Evolutionary conservation across 257 asterid genomes (phyloP), one percentile per base, ranked within the genome.

Genomic region (Paulownia fortunei): DNA sequence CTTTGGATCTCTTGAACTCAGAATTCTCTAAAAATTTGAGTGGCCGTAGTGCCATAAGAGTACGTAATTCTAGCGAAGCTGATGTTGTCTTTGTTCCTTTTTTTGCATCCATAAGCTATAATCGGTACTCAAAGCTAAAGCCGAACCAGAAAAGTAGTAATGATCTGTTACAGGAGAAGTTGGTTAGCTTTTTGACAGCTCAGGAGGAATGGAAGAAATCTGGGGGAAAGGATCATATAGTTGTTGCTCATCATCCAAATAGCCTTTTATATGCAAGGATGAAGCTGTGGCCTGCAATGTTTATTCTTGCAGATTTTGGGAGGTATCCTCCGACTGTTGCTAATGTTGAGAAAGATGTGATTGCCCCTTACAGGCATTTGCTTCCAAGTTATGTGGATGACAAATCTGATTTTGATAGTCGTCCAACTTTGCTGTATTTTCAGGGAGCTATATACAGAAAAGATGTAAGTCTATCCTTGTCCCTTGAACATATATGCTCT

Each of bases 381-480:
- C 69, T 93, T 24, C 72, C 76, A 37, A 89, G 78, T 30, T 88
- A 80, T 42, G 79, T 16, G 10, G 76, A 86, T 18, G 97, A 93
- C 32, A 9, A 77, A 5, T 86, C 92, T 16, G 83, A 78, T 69
- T 93, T 80, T 60, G 89, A 88, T 23, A 78, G 84, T 64, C 98
- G 98, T 0, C 89, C 80, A 8, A 90, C 68, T 52, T 58, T 93
- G 86, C 92, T 93, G 27, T 91, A 91, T 76, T 93, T 93, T 83
- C 94, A 91, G 79, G 98, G 98, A 81, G 94, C 98, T 56, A 85
- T 93, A 49, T 93, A 90, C 69, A 86, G 98, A 61, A 93, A 93
- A 89, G 98, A 87, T 84, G 98, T 93, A 61, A 88, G 94, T 83
- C 42, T 18, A 2, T 72, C 16, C 46, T 44, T 36, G 24, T 70